Evolutionary conservation across 208 protist species (phyloP), one percentile per base, ranked within the genome.

Genomic region (Leishmania arabica): DNA sequence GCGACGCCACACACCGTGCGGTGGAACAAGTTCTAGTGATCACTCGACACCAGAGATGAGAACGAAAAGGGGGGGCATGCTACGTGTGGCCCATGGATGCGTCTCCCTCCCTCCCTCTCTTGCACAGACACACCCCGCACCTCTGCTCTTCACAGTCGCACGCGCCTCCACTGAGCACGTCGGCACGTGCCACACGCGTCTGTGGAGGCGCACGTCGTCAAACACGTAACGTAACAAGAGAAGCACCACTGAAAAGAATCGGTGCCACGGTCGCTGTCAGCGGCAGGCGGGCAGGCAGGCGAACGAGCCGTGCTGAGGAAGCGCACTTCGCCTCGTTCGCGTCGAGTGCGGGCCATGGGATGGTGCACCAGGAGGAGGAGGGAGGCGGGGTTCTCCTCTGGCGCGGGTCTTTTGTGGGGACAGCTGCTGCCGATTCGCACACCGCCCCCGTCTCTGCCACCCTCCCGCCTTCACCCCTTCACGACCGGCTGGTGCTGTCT

Each of bases 1-100:
- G 31, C 86, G 1, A 77, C 77, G 8, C 15, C 58, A 13, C 88
- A 95, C 68, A 49, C 91, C 1, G 85, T 97, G 42, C 91, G 91
- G 37, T 97, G 91, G 91, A 85, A 87, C 42, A 89, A 82, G 45
- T 93, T 88, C 60, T 94, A 78, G 78, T 49, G 19, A 37, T 21
- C 31, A 13, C 24, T 54, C 8, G 11, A 21, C 69, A 73, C 9
- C 45, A 27, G 24, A 24, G 24, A 31, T 13, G 56, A 31, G 56
- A 9, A 3, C 6, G 3, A 7, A 73, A 73, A 37, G 34, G 42
- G 45, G 47, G 19, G 4, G 17, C 62, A 45, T 5, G 31, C 62
- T 6, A 68, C 19, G 19, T 47, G 66, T 6, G 9, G 40, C 31
- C 40, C 8, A 49, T 15, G 66, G 11, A 8, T 7, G 11, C 42